phyloP scores from a whole-genome alignment of 768 basidiomycete genomes.

The Trametes gibbosa region DNA sequence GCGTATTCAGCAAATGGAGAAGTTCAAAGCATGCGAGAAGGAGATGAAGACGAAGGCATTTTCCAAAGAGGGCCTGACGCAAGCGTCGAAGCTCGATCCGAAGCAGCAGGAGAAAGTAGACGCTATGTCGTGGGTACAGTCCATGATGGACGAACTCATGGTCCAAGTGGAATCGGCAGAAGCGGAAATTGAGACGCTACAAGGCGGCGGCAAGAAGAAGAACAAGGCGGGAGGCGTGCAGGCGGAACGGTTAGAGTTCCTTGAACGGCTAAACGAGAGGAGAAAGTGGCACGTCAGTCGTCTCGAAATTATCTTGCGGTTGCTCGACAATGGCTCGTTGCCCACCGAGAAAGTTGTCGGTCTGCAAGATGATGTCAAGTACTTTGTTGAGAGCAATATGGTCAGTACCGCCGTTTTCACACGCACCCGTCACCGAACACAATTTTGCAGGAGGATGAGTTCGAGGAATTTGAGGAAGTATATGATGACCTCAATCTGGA shows the following conservation, averaged over 20 bases:
- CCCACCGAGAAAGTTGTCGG: conserved; percentile 73
- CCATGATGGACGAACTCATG: conserved; percentile 85
- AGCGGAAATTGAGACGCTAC: conserved; percentile 88
- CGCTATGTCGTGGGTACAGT: conserved; percentile 81
- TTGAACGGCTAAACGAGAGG: conserved; percentile 89
- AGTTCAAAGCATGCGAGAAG: conserved; percentile 99
- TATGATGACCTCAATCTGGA: conserved; percentile 98
- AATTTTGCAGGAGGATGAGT: conserved; percentile 80
- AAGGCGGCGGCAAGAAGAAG: conserved; percentile 78
- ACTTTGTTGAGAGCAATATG: conserved; percentile 94
- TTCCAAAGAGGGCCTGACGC: conserved; percentile 96
- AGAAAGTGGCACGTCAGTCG: conserved; percentile 93
- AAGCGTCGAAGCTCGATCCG: conserved; percentile 92
- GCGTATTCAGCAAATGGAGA: conserved; percentile 94
- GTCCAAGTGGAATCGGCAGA: conserved; percentile 93
- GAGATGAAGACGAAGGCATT: conserved; percentile 99
- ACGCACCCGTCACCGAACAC: background rate
- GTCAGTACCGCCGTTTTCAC: conserved; percentile 47
- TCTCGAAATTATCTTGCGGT: conserved; percentile 87
- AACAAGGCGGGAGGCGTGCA: conserved; percentile 64
- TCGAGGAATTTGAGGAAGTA: conserved; percentile 95
- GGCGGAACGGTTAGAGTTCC: conserved; percentile 73
- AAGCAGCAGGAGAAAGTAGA: conserved; percentile 97
- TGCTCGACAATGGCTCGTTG: conserved; percentile 92
- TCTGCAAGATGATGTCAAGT: conserved; percentile 91